phyloP scores from a whole-genome alignment of 1,284 basidiomycete genomes.

The Wallemia hederae region DNA sequence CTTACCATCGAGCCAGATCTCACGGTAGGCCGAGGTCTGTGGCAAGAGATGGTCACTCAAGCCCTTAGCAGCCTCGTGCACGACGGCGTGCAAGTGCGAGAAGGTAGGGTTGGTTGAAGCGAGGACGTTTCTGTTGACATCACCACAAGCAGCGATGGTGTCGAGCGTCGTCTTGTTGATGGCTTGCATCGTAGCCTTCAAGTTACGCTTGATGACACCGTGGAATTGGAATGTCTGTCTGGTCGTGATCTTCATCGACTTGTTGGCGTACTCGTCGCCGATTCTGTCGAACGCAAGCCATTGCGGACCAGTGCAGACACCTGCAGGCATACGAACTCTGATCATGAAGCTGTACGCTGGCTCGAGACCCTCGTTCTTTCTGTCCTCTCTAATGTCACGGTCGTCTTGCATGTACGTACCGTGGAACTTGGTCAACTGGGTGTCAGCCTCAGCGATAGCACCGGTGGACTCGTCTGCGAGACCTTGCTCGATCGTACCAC shows the following conservation, averaged over 20 bases:
- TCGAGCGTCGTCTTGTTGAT: constrained; percentile 80
- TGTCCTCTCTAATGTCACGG: constrained; percentile 88
- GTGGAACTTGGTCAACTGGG: constrained; percentile 95
- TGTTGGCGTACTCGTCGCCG: constrained; percentile 73
- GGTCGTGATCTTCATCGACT: constrained; percentile 92
- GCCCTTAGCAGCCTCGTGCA: constrained; percentile 57
- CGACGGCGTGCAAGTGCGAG: constrained; percentile 54
- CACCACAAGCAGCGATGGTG: constrained; percentile 91
- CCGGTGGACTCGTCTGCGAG: constrained; percentile 64
- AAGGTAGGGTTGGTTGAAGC: constrained; percentile 71
- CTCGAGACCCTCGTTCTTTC: constrained; percentile 71
- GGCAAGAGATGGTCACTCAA: constrained; percentile 71
- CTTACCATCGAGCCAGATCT: constrained; percentile 97
- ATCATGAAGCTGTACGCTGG: constrained; percentile 99
- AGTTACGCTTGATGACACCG: constrained; percentile 82
- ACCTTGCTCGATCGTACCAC: constrained; percentile 74
- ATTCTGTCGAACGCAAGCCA: constrained; percentile 93
- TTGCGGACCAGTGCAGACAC: constrained; percentile 68
- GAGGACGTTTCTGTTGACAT: constrained; percentile 88
- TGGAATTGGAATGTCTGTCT: constrained; percentile 99
- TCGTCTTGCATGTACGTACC: constrained; percentile 95
- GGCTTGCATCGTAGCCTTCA: constrained; percentile 86
- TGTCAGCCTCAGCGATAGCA: constrained; percentile 62
- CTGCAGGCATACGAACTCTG: constrained; percentile 78
- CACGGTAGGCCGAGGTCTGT: constrained; percentile 78